These are phyloP conservation scores for Aciculosporium take DNA, from an alignment of 2,329 filamentous ascomycete genomes.

Conservation along the genomic window DNA sequence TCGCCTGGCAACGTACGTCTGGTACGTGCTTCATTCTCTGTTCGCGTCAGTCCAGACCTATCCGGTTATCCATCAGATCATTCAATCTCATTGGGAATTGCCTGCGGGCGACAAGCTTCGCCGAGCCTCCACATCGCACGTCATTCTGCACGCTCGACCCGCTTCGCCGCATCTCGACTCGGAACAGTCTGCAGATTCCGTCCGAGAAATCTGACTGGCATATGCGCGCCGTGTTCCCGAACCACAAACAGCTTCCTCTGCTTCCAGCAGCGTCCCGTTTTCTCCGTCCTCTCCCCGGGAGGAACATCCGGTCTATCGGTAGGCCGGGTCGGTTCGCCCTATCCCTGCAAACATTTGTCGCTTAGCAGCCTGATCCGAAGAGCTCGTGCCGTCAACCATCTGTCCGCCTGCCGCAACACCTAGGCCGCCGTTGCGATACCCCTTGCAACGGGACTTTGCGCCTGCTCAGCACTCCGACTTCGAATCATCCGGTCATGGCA, in stretches of 20 bases:
- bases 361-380: neutral
- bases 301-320: neutral
- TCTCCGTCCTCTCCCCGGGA: neutral
- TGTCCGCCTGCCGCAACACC: neutral
- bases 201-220: neutral
- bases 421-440: neutral
- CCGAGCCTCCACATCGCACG: too few species aligned
- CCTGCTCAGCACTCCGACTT: neutral
- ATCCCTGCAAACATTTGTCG: neutral
- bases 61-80: too few species aligned
- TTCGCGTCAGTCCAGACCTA: too few species aligned
- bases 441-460: too few species aligned
- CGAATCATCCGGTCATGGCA: conserved; percentile 3
- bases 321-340: neutral
- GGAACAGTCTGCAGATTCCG: neutral
- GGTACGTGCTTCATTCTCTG: too few species aligned
- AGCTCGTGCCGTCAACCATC: neutral
- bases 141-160: neutral
- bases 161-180: neutral
- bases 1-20: too few species aligned
- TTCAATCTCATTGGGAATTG: too few species aligned
- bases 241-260: neutral
- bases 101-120: too few species aligned
- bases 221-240: neutral
- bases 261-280: neutral